Base-by-base conservation (phyloP, 2,329 filamentous ascomycete species). In the Scleromitrula shiraiana region DNA sequence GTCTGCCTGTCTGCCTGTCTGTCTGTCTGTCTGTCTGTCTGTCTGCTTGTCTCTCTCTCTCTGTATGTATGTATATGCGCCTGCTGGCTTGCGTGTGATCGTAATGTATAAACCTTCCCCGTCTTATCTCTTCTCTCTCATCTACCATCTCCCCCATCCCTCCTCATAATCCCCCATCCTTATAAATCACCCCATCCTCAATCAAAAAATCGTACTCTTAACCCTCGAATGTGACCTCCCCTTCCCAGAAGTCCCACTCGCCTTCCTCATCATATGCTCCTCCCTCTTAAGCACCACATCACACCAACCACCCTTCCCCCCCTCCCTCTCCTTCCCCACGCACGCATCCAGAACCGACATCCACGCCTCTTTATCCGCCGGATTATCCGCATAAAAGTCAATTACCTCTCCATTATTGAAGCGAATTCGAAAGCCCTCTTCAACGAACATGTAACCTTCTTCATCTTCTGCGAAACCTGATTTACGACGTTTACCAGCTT, bases 361-460 rank as follows among this genome's bases (percentile, higher is more conserved):
- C 93, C 93, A 98, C 46, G 82, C 85, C 38, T 95, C 88, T 70
- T 97, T 98, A 63, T 93, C 85, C 32, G 79, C 79, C 2, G 83
- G 78, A 26, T 81, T 90, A 67, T 97, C 91, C 24, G 81, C 93
- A 64, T 98, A 98, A 38, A 60, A 60, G 24, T 59, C 91, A 64
- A 98, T 98, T 54, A 95, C 82, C 69, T 98, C 93, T 53, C 93
- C 93, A 62, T 98, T 98, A 65, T 88, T 94, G 69, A 98, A 98
- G 50, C 91, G 88, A 65, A 98, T 95, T 33, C 93, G 88, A 83
- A 98, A 98, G 2, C 93, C 93, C 65, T 98, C 93, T 67, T 98
- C 93, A 45, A 98, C 91, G 65, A 98, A 98, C 86, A 96, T 95
- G 73, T 98, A 98, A 35, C 93, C 93, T 65, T 98, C 93, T 68